Evolutionary conservation across 176 grass and related monocot genomes (phyloP).

Genomic region (Poa pratensis): DNA sequence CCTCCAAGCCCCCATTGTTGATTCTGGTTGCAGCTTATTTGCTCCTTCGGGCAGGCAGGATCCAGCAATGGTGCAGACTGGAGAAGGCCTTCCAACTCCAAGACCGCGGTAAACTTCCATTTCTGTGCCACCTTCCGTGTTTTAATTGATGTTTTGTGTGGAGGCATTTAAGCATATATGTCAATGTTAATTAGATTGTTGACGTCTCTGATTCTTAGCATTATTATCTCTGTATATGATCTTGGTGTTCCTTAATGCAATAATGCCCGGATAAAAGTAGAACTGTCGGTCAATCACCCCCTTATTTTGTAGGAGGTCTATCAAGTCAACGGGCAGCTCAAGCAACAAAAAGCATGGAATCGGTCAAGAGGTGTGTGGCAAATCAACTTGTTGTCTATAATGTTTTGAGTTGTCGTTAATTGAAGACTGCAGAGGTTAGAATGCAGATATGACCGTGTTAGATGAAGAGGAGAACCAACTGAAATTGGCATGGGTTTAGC

Average conservation of each 20-base stretch:
- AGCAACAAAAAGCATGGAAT: constrained; percentile 8
- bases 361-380: constrained; percentile 12
- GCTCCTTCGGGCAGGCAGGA: background rate
- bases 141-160: background rate
- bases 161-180: too few relatives aligned
- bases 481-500: background rate
- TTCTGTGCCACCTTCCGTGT: background rate
- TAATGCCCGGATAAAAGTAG: background rate
- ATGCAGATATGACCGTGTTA: background rate
- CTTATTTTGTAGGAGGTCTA: constrained; percentile 16
- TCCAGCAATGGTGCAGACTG: background rate
- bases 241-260: background rate
- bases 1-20: background rate
- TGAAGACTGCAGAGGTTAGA: background rate
- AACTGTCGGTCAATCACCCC: background rate
- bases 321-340: background rate
- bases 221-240: background rate
- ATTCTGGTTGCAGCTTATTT: background rate
- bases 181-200: too few relatives aligned
- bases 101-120: background rate
- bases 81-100: background rate
- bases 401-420: background rate
- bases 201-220: background rate
- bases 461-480: background rate
- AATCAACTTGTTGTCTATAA: background rate